These are phyloP conservation scores for Diaporthe humulicola DNA, from an alignment of 2,329 filamentous ascomycete species.

Conservation along the genomic window DNA sequence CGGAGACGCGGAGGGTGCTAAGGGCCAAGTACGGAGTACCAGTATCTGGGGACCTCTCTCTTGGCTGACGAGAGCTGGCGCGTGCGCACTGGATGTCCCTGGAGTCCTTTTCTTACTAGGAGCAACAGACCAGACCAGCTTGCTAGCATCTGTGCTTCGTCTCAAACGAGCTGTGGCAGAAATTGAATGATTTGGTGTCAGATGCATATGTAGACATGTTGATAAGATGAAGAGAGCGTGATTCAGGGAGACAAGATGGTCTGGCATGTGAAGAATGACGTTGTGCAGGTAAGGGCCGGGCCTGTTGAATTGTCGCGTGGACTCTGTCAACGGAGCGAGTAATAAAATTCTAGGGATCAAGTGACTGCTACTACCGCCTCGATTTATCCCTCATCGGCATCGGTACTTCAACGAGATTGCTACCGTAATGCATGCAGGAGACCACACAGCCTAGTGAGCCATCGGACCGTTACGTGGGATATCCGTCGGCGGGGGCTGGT, in stretches of 20 bases:
- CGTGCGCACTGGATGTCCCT: not conserved
- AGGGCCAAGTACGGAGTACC: not conserved
- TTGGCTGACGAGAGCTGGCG: constrained; percentile 1
- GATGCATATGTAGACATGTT: not conserved
- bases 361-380: not conserved
- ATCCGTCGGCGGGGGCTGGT: constrained; percentile 4
- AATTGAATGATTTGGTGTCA: not conserved
- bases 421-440: not conserved
- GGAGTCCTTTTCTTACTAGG: not conserved
- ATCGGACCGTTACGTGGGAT: constrained; percentile 13
- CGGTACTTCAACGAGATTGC: not conserved
- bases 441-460: not conserved
- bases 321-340: not conserved
- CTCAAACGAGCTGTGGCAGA: not conserved
- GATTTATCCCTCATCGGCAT: not conserved
- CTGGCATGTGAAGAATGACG: constrained; percentile 37
- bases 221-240: not conserved
- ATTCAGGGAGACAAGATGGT: not conserved
- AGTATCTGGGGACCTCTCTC: not conserved
- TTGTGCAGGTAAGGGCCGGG: not conserved
- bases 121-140: not conserved
- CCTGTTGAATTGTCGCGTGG: constrained; percentile 12
- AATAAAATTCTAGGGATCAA: not conserved
- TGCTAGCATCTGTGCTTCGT: not conserved
- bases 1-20: constrained; percentile 7